Evolutionary conservation across 75 land plant species (phyloP).

Genomic region (Selaginella moellendorffii): DNA sequence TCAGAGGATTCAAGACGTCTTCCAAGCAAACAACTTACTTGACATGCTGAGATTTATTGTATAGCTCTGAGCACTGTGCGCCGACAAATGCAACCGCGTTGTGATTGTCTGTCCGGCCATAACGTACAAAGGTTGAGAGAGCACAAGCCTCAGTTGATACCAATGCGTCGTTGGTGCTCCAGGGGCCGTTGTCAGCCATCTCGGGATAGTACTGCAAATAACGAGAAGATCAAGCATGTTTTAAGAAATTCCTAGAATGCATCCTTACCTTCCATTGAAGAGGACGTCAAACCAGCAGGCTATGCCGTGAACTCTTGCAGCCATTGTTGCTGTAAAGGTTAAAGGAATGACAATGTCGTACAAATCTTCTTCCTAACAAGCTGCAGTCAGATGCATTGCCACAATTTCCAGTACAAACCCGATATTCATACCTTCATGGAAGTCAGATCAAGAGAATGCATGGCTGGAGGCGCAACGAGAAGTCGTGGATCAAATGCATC

Average conservation of each 20-base stretch:
- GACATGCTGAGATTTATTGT: constrained; percentile 72
- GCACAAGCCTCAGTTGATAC: constrained; percentile 90
- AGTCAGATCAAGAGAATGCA: constrained; percentile 56
- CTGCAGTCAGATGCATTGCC: too few species aligned
- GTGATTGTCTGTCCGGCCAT: constrained; percentile 93
- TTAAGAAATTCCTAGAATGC: neutral
- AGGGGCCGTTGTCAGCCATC: constrained; percentile 93
- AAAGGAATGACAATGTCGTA: constrained; percentile 87
- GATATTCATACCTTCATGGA: constrained; percentile 60
- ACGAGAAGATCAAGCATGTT: constrained; percentile 3
- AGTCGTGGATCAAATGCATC: constrained; percentile 95
- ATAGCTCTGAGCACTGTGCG: constrained; percentile 91
- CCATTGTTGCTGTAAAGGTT: constrained; percentile 51
- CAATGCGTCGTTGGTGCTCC: constrained; percentile 95
- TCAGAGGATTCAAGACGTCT: too few species aligned
- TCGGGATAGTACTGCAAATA: constrained; percentile 42
- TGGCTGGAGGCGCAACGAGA: constrained; percentile 58
- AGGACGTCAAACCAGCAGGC: constrained; percentile 99
- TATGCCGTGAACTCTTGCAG: constrained; percentile 82
- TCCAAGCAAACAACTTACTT: too few species aligned
- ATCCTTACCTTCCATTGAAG: constrained; percentile 76
- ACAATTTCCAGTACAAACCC: too few species aligned
- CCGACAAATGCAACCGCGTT: constrained; percentile 62
- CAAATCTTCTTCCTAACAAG: constrained; percentile 92
- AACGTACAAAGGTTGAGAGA: constrained; percentile 85